Conservation (phyloP, 139 green algal genomes). For the Auxenochlorella pyrenoidosa region DNA sequence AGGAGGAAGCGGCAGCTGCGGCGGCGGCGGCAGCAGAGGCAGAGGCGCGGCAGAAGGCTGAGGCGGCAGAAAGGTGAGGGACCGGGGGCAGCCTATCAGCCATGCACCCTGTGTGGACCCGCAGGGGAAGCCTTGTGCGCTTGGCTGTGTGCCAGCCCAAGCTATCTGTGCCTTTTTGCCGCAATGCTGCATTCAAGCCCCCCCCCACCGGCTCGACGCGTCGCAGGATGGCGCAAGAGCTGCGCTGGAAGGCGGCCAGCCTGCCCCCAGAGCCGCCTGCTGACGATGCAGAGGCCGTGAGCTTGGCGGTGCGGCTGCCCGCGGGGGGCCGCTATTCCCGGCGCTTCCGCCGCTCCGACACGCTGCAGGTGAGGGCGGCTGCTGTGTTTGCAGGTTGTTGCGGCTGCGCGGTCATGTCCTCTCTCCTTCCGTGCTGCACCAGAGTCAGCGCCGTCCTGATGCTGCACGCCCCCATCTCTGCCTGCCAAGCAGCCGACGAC, state of each 20-base stretch:
- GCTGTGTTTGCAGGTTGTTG: too few species aligned
- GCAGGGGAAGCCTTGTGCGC: too few species aligned
- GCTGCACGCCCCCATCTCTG: too few species aligned
- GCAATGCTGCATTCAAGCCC: too few species aligned
- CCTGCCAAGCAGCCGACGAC: too few species aligned
- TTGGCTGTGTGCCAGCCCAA: background rate
- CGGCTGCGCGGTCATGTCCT: too few species aligned
- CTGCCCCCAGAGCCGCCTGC: slow-evolving; percentile 65
- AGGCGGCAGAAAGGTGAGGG: slow-evolving; percentile 11
- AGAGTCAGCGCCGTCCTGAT: too few species aligned
- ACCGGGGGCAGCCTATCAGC: background rate
- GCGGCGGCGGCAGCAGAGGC: slow-evolving; percentile 15
- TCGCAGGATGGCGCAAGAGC: slow-evolving; percentile 8
- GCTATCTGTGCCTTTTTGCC: too few species aligned
- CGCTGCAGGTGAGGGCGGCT: slow-evolving; percentile 27
- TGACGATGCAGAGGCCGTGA: slow-evolving; percentile 46
- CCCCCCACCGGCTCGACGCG: too few species aligned
- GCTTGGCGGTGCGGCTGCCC: slow-evolving; percentile 71
- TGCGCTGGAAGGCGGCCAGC: slow-evolving; percentile 25
- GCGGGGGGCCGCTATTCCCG: slow-evolving; percentile 64
- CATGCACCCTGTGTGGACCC: too few species aligned
- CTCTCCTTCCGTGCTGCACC: too few species aligned
- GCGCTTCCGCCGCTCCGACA: slow-evolving; percentile 63
- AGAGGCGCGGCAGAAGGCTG: slow-evolving; percentile 17
- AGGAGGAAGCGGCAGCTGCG: slow-evolving; percentile 6